Conservation (phyloP, 495 filamentous ascomycete genomes). For the Penicillium crystallinum region DNA sequence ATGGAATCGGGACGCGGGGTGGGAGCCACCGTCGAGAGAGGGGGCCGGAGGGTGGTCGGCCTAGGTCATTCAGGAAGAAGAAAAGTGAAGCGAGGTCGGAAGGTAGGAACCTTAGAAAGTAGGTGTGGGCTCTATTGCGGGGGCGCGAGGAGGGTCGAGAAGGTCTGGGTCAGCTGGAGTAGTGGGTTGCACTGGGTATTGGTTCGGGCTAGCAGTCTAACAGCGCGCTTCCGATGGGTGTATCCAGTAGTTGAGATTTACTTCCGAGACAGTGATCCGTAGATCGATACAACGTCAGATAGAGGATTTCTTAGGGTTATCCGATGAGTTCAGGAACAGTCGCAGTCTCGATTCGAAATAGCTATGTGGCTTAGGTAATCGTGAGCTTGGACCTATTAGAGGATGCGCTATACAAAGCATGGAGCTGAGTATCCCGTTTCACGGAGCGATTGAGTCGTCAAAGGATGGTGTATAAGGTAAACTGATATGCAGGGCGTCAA, state of each 20-base stretch:
- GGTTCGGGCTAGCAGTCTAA: conserved; percentile 14
- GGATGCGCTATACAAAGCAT: conserved; percentile 9
- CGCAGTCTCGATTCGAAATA: conserved; percentile 11
- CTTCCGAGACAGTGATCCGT: conserved; percentile 13
- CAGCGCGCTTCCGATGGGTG: neutral
- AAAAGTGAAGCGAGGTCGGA: conserved; percentile 5
- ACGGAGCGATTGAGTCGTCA: neutral
- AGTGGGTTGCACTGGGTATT: conserved; percentile 21
- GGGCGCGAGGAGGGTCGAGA: conserved; percentile 14
- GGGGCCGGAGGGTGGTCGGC: conserved; percentile 19
- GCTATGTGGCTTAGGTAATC: conserved; percentile 13
- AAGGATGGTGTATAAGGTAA: neutral
- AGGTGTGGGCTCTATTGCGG: conserved; percentile 11
- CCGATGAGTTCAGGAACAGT: conserved; percentile 17
- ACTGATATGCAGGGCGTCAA: neutral
- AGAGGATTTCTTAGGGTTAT: neutral
- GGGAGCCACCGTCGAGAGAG: conserved; percentile 24
- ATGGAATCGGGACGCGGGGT: conserved; percentile 24
- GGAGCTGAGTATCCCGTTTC: too few species aligned
- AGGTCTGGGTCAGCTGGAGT: conserved; percentile 19
- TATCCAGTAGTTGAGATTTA: neutral
- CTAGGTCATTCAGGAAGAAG: conserved; percentile 9
- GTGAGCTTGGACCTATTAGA: conserved; percentile 11
- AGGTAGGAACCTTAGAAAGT: too few species aligned
- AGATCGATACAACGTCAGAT: neutral